These are phyloP conservation scores for Kwoniella sp. DNA, from an alignment of 768 basidiomycete genomes.

Conservation along the genomic window DNA sequence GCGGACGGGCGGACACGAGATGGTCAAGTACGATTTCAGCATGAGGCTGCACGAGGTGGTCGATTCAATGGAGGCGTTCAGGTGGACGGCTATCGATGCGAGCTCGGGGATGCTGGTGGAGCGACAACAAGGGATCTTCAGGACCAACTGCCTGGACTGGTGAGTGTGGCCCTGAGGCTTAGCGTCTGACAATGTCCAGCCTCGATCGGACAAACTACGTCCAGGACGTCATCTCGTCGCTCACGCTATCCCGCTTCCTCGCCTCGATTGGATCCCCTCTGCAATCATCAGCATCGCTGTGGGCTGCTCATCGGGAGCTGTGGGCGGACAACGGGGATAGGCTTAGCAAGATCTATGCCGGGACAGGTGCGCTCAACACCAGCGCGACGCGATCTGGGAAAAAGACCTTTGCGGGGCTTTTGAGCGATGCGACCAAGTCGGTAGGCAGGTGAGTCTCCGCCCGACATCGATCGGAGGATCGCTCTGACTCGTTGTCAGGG, in stretches of 20 bases:
- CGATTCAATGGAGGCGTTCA: constrained; percentile 70
- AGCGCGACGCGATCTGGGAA: constrained; percentile 93
- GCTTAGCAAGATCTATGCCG: constrained; percentile 88
- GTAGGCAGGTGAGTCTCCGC: constrained; percentile 51
- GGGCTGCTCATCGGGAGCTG: constrained; percentile 82
- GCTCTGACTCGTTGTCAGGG: constrained; percentile 53
- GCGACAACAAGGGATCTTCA: constrained; percentile 83
- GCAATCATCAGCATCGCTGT: constrained; percentile 58
- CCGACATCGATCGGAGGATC: not conserved
- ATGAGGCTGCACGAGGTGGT: constrained; percentile 37
- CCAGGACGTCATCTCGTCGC: constrained; percentile 85
- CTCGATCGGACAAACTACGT: constrained; percentile 96
- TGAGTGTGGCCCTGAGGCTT: constrained; percentile 14
- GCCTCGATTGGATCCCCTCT: constrained; percentile 66
- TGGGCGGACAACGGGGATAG: constrained; percentile 68
- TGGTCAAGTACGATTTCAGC: constrained; percentile 69
- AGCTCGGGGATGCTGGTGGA: constrained; percentile 55
- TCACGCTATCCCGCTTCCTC: constrained; percentile 76
- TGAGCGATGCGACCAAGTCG: constrained; percentile 95
- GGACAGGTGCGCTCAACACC: constrained; percentile 74
- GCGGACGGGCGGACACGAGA: constrained; percentile 77
- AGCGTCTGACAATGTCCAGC: constrained; percentile 53
- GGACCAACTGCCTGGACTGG: constrained; percentile 50
- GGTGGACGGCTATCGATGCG: constrained; percentile 59
- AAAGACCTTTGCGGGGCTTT: constrained; percentile 83